Conservation (phyloP, 2,329 filamentous ascomycete genomes). For the Madurella mycetomatis region DNA sequence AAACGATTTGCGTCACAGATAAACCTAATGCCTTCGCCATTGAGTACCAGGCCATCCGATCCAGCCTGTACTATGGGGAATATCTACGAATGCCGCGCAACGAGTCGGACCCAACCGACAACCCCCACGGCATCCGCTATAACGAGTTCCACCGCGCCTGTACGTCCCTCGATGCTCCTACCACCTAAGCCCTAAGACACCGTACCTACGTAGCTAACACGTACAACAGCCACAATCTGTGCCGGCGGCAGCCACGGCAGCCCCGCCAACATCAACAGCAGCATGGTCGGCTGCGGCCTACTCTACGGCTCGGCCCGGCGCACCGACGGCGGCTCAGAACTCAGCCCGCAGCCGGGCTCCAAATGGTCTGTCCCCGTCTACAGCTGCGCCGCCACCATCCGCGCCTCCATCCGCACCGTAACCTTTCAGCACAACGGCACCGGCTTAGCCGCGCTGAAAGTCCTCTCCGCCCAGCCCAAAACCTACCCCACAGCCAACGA, state of each 20-base stretch:
- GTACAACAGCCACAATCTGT: constrained; percentile 3
- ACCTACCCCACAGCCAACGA: constrained; percentile 1
- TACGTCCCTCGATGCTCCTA: no score
- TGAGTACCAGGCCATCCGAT: constrained; percentile 3
- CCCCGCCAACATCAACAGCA: constrained; percentile 10
- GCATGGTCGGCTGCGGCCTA: constrained; percentile 9
- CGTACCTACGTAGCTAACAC: no score
- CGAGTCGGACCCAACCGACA: background rate
- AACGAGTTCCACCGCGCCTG: constrained; percentile 3
- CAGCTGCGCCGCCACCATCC: constrained; percentile 11
- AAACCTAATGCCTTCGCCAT: background rate
- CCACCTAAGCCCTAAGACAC: no score
- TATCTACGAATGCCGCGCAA: background rate
- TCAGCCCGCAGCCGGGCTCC: constrained; percentile 4
- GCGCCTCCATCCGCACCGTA: constrained; percentile 10
- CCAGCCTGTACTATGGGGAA: constrained; percentile 3
- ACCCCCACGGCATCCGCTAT: background rate
- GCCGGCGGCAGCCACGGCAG: background rate
- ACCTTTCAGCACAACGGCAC: constrained; percentile 9
- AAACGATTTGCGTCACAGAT: no score
- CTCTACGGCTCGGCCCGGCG: constrained; percentile 3
- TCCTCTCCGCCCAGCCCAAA: background rate
- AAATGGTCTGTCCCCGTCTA: constrained; percentile 8
- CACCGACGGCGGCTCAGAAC: constrained; percentile 2
- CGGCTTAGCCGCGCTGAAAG: constrained; percentile 1